These are phyloP conservation scores for Hypericum androsaemum DNA, from an alignment of 345 rosid genomes.

Conservation along the genomic window DNA sequence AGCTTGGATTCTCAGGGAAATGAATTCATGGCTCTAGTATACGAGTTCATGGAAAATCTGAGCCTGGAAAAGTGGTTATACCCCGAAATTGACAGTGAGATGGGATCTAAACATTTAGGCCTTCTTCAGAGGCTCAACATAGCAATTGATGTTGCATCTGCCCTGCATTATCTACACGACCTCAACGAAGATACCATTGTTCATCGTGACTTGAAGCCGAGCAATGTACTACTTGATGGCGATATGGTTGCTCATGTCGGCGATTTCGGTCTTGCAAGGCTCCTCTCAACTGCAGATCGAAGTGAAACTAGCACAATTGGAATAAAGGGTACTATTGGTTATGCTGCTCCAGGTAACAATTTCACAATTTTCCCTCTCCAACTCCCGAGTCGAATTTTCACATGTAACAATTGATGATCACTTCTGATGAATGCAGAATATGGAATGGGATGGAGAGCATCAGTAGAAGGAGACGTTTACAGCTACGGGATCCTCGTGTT, in stretches of 20 bases:
- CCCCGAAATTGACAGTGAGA: slow-evolving; percentile 1
- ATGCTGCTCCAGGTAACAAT: no score
- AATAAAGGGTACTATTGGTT: no score
- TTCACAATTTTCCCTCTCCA: no score
- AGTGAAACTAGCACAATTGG: no score
- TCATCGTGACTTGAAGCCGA: slow-evolving; percentile 22
- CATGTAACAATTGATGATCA: no score
- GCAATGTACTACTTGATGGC: slow-evolving; percentile 19
- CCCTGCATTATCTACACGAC: slow-evolving; percentile 21
- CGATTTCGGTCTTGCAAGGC: slow-evolving; percentile 19
- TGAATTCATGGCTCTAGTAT: slow-evolving; percentile 18
- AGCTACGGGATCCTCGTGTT: no score
- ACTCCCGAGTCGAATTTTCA: no score
- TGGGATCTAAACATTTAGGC: neutral
- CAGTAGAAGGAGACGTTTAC: no score
- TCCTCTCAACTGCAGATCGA: slow-evolving; percentile 3
- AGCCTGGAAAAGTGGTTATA: slow-evolving; percentile 18
- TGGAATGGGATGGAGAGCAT: no score
- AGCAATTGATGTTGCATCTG: slow-evolving; percentile 20
- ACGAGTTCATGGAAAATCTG: slow-evolving; percentile 13
- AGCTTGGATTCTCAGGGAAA: slow-evolving; percentile 2
- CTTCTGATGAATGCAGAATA: no score
- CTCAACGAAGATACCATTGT: slow-evolving; percentile 7
- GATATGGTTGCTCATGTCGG: slow-evolving; percentile 21
- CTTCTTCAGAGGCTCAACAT: slow-evolving; percentile 6